Conservation (phyloP, 176 grass and related monocot species). For the Aegilops longissima region DNA sequence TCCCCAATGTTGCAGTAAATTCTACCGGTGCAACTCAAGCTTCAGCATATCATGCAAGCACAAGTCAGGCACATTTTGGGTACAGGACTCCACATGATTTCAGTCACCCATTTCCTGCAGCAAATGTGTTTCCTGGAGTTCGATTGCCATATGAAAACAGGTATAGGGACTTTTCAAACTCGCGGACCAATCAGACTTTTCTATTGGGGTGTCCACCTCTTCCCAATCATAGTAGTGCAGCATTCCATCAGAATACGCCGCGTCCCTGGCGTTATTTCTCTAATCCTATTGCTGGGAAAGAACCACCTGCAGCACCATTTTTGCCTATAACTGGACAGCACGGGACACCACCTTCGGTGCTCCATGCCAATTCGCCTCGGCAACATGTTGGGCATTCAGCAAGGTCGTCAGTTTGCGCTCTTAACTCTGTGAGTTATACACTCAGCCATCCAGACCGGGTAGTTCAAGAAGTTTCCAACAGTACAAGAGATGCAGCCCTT, state of each 20-base stretch:
- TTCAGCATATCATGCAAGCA: constrained; percentile 31
- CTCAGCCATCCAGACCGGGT: constrained; percentile 15
- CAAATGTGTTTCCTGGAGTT: constrained; percentile 30
- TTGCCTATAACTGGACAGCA: constrained; percentile 13
- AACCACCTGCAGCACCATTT: constrained; percentile 13
- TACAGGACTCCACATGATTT: constrained; percentile 8
- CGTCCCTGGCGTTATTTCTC: constrained; percentile 28
- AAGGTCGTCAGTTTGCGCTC: constrained; percentile 23
- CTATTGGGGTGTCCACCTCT: constrained; percentile 27
- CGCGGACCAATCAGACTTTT: constrained; percentile 18
- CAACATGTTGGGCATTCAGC: constrained; percentile 38
- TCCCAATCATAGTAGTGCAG: constrained; percentile 29
- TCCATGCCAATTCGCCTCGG: constrained; percentile 20
- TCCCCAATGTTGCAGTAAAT: constrained; percentile 19
- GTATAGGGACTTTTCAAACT: constrained; percentile 1
- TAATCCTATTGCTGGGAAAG: background rate
- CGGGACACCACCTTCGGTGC: constrained; percentile 30
- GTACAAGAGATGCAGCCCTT: background rate
- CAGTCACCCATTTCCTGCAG: constrained; percentile 7
- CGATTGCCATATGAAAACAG: constrained; percentile 23
- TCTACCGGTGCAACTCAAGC: constrained; percentile 8
- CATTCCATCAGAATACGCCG: constrained; percentile 14
- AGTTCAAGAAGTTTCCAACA: constrained; percentile 19
- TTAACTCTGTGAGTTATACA: background rate
- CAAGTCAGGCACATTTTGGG: background rate